Evolutionary conservation across 1,139 yeast species (phyloP).

Genomic region (Saccharomyces hybrid): DNA sequence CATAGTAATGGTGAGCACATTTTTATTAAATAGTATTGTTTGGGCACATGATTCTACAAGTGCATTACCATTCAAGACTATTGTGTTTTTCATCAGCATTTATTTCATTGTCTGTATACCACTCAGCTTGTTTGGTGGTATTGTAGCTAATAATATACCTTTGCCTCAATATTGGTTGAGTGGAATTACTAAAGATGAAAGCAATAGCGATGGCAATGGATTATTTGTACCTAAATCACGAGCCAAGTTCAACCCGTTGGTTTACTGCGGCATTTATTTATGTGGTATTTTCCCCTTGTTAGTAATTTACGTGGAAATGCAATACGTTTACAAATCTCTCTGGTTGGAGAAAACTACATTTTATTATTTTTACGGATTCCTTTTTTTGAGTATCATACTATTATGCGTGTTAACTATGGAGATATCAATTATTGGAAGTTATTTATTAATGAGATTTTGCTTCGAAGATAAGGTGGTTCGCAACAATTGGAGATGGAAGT

Average conservation of each 20-base stretch:
- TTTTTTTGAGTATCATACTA: slow-evolving; percentile 53
- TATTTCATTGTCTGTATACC: slow-evolving; percentile 67
- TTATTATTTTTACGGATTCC: slow-evolving; percentile 73
- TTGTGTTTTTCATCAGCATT: slow-evolving; percentile 47
- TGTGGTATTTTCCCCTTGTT: slow-evolving; percentile 16
- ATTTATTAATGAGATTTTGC: slow-evolving; percentile 44
- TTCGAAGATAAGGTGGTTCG: slow-evolving; percentile 6
- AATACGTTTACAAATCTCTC: slow-evolving; percentile 64
- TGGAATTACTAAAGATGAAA: background rate
- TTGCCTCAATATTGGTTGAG: background rate
- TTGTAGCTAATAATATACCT: slow-evolving; percentile 39
- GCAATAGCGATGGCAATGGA: background rate
- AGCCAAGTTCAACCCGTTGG: slow-evolving; percentile 6
- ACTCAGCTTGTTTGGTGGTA: slow-evolving; percentile 65
- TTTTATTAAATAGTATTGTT: slow-evolving; percentile 56
- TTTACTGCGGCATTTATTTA: background rate
- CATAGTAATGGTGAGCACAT: slow-evolving; percentile 43
- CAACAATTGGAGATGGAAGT: slow-evolving; percentile 76
- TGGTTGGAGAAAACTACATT: slow-evolving; percentile 78
- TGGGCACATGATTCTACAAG: slow-evolving; percentile 73
- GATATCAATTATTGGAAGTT: slow-evolving; percentile 65
- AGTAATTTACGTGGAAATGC: slow-evolving; percentile 54
- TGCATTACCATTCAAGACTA: slow-evolving; percentile 71
- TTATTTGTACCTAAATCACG: background rate
- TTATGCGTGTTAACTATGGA: slow-evolving; percentile 59